Evolutionary conservation across 2,329 filamentous ascomycete genomes (phyloP).

Genomic region (Fusarium burgessii): DNA sequence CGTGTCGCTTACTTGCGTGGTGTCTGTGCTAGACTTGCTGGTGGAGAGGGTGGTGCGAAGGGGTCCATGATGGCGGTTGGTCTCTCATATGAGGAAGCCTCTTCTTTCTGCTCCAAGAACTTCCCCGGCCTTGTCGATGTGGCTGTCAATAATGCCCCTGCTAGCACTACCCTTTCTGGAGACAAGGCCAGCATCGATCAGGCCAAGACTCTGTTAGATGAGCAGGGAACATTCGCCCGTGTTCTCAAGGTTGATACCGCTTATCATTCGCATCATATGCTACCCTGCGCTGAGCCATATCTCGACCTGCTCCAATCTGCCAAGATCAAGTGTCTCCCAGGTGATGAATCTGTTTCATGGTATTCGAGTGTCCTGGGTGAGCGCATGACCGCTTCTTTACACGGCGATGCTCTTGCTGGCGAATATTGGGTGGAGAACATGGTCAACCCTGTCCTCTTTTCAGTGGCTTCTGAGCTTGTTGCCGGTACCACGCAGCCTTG

Average conservation of each 20-base stretch:
- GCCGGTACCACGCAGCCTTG: not conserved
- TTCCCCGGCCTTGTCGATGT: slow-evolving; percentile 40
- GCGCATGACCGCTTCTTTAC: not conserved
- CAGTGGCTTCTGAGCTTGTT: slow-evolving; percentile 25
- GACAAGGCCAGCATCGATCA: slow-evolving; percentile 46
- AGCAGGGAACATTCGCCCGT: slow-evolving; percentile 37
- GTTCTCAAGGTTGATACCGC: slow-evolving; percentile 58
- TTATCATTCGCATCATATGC: slow-evolving; percentile 64
- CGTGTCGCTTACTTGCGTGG: slow-evolving; percentile 37
- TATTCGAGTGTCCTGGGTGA: slow-evolving; percentile 31
- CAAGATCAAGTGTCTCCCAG: not conserved
- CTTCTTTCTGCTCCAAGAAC: not conserved
- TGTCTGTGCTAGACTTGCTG: slow-evolving; percentile 5
- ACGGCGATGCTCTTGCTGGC: not conserved
- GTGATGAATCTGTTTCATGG: slow-evolving; percentile 13
- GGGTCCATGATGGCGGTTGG: slow-evolving; percentile 45
- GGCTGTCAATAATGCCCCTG: slow-evolving; percentile 42
- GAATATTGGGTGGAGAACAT: slow-evolving; percentile 47
- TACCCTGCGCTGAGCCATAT: slow-evolving; percentile 28
- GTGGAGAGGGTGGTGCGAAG: not conserved
- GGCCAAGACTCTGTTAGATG: slow-evolving; percentile 34
- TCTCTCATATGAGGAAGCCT: slow-evolving; percentile 32
- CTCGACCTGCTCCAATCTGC: slow-evolving; percentile 2
- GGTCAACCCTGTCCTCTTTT: slow-evolving; percentile 41
- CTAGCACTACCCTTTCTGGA: slow-evolving; percentile 48